Evolutionary conservation across 768 basidiomycete genomes (phyloP).

Genomic region (Lactarius pseudohatsudake): DNA sequence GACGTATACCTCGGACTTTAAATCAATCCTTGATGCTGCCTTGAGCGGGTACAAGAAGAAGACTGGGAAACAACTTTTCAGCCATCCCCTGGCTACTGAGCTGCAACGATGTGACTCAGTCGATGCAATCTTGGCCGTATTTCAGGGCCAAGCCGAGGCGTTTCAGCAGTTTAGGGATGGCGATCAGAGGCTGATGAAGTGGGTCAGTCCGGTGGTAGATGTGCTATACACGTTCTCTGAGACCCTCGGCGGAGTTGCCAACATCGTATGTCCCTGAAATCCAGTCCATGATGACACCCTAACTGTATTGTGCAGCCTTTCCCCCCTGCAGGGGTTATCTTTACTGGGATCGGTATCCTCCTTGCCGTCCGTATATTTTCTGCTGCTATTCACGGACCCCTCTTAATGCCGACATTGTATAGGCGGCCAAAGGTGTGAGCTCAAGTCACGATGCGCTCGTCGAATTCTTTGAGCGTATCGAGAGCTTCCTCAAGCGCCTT

Average conservation of each 20-base stretch:
- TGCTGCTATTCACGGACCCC: background rate
- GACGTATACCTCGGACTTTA: background rate
- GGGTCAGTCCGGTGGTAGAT: constrained; percentile 1
- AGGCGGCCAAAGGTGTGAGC: constrained; percentile 6
- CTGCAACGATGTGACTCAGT: constrained; percentile 5
- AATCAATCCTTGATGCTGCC: background rate
- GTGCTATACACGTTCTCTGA: background rate
- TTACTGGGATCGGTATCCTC: constrained; percentile 12
- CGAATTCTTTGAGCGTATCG: background rate
- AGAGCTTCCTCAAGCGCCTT: constrained; percentile 3
- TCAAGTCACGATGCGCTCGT: constrained; percentile 5
- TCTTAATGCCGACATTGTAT: background rate
- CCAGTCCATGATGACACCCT: background rate
- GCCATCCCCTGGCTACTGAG: constrained; percentile 2
- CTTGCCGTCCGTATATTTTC: background rate
- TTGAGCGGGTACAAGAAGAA: background rate
- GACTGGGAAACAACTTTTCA: constrained; percentile 4
- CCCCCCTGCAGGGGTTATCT: background rate
- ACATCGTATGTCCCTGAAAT: background rate
- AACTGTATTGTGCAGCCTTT: background rate
- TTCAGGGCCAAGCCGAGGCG: background rate
- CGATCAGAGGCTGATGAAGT: background rate
- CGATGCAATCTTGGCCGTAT: background rate
- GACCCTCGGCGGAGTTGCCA: background rate
- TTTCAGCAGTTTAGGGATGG: background rate